These are phyloP conservation scores for Candida freyschussii DNA, from an alignment of 1,139 yeast genomes.

Conservation along the genomic window DNA sequence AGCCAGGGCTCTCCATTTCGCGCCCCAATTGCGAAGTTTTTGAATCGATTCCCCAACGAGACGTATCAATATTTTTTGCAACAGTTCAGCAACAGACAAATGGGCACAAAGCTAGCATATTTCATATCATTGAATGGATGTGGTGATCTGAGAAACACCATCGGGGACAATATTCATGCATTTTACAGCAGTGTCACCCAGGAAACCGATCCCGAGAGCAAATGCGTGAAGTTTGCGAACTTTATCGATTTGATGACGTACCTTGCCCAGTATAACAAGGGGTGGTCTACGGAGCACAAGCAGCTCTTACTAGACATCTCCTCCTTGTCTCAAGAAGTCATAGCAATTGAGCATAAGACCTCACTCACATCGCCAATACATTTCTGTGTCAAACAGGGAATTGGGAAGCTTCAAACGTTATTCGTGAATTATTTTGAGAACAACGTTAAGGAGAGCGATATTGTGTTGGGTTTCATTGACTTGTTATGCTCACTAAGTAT, in stretches of 20 bases:
- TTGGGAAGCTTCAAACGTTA: conserved; percentile 54
- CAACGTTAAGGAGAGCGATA: conserved; percentile 32
- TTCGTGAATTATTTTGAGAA: conserved; percentile 45
- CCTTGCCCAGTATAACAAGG: conserved; percentile 45
- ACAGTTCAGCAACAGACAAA: conserved; percentile 61
- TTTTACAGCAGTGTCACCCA: conserved; percentile 35
- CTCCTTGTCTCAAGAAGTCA: conserved; percentile 41
- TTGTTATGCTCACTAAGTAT: conserved; percentile 43
- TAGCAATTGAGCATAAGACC: conserved; percentile 36
- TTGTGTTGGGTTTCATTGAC: conserved; percentile 46
- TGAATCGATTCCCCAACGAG: conserved; percentile 78
- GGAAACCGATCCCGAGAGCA: conserved; percentile 49
- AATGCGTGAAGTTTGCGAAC: conserved; percentile 65
- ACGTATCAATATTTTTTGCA: conserved; percentile 66
- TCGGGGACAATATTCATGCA: conserved; percentile 46
- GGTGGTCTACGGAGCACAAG: conserved; percentile 59
- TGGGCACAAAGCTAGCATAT: conserved; percentile 61
- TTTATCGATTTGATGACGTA: conserved; percentile 60
- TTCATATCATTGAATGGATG: conserved; percentile 61
- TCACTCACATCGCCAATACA: conserved; percentile 57
- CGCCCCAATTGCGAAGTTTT: conserved; percentile 81
- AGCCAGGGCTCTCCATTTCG: conserved; percentile 88
- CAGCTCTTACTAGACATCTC: conserved; percentile 45
- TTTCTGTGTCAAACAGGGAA: conserved; percentile 71
- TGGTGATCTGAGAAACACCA: conserved; percentile 47